These are phyloP conservation scores for Candida nemodendra DNA, from an alignment of 805 yeast genomes.

Conservation along the genomic window DNA sequence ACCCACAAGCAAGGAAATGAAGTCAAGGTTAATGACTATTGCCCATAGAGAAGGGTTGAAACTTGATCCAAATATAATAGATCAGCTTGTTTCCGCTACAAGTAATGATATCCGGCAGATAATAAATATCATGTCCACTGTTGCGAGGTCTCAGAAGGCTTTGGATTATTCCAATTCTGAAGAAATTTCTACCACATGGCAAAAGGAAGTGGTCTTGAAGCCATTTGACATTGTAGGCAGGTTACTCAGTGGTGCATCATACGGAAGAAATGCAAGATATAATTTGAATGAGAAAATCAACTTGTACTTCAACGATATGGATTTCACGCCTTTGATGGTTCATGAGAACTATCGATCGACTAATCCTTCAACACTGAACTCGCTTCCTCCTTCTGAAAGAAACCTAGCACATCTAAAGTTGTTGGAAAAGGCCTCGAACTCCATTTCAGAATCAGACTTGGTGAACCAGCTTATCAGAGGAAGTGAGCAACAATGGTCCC, in stretches of 20 bases:
- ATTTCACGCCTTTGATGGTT: slow-evolving; percentile 91
- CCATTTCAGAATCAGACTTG: slow-evolving; percentile 80
- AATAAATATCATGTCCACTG: slow-evolving; percentile 83
- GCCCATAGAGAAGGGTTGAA: slow-evolving; percentile 82
- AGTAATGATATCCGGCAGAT: slow-evolving; percentile 93
- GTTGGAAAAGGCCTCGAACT: slow-evolving; percentile 78
- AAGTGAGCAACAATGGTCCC: slow-evolving; percentile 90
- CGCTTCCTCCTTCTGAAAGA: slow-evolving; percentile 29
- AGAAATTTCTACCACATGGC: slow-evolving; percentile 69
- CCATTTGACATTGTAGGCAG: slow-evolving; percentile 87
- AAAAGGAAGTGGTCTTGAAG: slow-evolving; percentile 84
- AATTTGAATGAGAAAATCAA: slow-evolving; percentile 80
- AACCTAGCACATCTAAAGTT: slow-evolving; percentile 56
- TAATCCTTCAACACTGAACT: slow-evolving; percentile 43
- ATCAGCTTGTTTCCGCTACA: slow-evolving; percentile 80
- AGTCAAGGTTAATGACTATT: slow-evolving; percentile 84
- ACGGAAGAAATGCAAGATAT: slow-evolving; percentile 49
- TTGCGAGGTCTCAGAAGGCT: slow-evolving; percentile 65
- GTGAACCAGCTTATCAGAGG: slow-evolving; percentile 83
- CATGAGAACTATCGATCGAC: slow-evolving; percentile 87
- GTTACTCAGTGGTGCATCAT: slow-evolving; percentile 59
- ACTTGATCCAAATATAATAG: slow-evolving; percentile 76
- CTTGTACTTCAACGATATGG: slow-evolving; percentile 90
- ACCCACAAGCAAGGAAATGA: slow-evolving; percentile 80
- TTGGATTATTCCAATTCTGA: slow-evolving; percentile 65